These are phyloP conservation scores for Backusella australiensis DNA, from an alignment of 192 early-diverging fungal genomes.

Conservation along the genomic window DNA sequence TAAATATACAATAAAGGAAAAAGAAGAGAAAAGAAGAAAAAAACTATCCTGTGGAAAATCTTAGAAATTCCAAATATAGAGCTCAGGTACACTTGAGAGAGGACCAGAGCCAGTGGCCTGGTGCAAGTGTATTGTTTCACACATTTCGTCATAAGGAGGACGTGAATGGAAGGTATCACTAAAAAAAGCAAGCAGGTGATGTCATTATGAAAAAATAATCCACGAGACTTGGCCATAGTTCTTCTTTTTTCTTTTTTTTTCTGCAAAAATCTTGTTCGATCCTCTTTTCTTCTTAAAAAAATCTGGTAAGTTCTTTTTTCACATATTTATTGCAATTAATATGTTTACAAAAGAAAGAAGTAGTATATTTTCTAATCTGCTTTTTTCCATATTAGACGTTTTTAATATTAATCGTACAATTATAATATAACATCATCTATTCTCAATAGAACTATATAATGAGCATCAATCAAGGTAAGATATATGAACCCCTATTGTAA, in stretches of 20 bases:
- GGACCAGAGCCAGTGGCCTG: background rate
- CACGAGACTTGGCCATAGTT: background rate
- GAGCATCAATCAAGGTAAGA: background rate
- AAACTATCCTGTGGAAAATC: background rate
- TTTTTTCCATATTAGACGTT: background rate
- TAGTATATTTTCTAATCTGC: background rate
- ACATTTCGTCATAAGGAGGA: background rate
- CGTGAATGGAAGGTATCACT: background rate
- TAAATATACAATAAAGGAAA: background rate
- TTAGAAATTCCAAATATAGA: background rate
- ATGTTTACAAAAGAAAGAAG: too few relatives aligned
- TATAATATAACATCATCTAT: background rate
- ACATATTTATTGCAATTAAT: background rate
- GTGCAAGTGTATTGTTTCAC: background rate
- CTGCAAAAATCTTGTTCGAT: background rate
- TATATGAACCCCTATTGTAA: background rate
- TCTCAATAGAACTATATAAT: background rate
- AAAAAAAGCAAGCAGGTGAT: background rate
- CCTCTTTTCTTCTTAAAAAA: background rate
- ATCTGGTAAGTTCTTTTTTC: background rate
- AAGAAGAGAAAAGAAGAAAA: background rate
- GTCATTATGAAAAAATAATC: constrained; percentile 4
- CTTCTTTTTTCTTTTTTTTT: background rate
- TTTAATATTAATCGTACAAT: background rate
- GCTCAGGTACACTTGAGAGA: background rate